Evolutionary conservation across 306 rosid species (phyloP), one percentile per base, ranked within the genome.

Genomic region (Prunus campanulata): DNA sequence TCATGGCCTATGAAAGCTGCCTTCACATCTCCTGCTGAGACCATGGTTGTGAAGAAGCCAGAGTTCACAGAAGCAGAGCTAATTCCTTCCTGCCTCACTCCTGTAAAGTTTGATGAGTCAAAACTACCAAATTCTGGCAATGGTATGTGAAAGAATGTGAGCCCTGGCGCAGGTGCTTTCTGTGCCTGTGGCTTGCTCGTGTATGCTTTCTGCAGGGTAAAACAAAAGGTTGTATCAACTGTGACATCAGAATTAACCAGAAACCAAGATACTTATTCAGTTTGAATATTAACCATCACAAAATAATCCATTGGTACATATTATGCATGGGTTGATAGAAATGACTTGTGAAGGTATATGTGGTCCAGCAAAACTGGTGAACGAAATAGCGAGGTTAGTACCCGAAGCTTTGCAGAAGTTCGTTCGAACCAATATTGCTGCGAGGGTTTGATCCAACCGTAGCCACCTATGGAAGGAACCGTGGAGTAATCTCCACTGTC

Each of bases 381-480:
- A 47, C 47, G 72, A 81, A 44, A 14, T 19, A 65, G 55, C 77
- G 29, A 68, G 56, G 50, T 35, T 52, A 59, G 81, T 80, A 95
- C 99, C 96, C 6, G 73, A 67, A 95, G 99, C 69, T 75, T 87
- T 54, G 75, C 75, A 20, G 99, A 92, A 19, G 91, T 89, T 62
- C 64, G 74, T 70, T 92, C 82, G 71, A 92, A 92, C 99, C 99
- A 95, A 76, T 81, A 79, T 83, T 95, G 93, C 75, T 95, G 99
- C 60, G 99, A 95, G 56, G 97, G 87, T 79, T 90, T 95, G 84
- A 95, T 90, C 99, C 99, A 95, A 68, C 88, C 99, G 78, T 95
- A 95, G 66, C 91, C 88, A 84, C 10, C 18, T 54, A 95, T 90
- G 6, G 74, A 32, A 15, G 92, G 83, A 80, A 88, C 96, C 0